These are phyloP conservation scores for Pythium brassicae DNA, from an alignment of 352 stramenopile genomes.

Conservation along the genomic window DNA sequence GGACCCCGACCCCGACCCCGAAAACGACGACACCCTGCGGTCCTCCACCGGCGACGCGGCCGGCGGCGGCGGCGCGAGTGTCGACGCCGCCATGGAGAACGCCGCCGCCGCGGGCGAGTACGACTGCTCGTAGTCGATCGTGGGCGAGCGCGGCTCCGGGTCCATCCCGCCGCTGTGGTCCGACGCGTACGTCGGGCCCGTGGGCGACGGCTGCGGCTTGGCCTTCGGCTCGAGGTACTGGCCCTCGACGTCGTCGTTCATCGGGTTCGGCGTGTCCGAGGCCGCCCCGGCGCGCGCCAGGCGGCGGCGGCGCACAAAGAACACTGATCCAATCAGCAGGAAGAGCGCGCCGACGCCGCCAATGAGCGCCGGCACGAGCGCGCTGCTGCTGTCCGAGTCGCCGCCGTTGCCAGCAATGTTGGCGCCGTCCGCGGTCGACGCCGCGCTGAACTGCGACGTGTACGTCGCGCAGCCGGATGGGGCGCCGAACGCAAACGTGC, in stretches of 20 bases:
- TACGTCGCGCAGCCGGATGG: conserved; percentile 55
- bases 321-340: conserved; percentile 62
- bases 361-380: conserved; percentile 33
- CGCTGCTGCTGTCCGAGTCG: conserved; percentile 14
- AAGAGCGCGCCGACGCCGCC: conserved; percentile 43
- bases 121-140: conserved; percentile 46
- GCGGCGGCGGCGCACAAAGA: conserved; percentile 62
- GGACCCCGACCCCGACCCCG: too few relatives aligned
- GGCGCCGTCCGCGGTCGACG: conserved; percentile 42
- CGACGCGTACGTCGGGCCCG: conserved; percentile 28
- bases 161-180: conserved; percentile 19
- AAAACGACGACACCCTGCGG: conserved; percentile 15
- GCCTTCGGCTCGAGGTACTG: conserved; percentile 50
- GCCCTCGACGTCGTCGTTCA: conserved; percentile 49
- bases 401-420: conserved; percentile 18
- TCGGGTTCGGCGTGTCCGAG: conserved; percentile 23
- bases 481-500: conserved; percentile 55
- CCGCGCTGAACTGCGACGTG: conserved; percentile 60
- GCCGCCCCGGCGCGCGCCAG: conserved; percentile 20
- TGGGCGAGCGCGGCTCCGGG: conserved; percentile 34
- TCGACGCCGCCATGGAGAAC: neutral
- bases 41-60: neutral
- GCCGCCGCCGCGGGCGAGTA: conserved; percentile 32
- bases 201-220: conserved; percentile 43
- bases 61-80: neutral